Conservation (phyloP, 2,329 filamentous ascomycete genomes). For the Gaeumannomyces tritici region DNA sequence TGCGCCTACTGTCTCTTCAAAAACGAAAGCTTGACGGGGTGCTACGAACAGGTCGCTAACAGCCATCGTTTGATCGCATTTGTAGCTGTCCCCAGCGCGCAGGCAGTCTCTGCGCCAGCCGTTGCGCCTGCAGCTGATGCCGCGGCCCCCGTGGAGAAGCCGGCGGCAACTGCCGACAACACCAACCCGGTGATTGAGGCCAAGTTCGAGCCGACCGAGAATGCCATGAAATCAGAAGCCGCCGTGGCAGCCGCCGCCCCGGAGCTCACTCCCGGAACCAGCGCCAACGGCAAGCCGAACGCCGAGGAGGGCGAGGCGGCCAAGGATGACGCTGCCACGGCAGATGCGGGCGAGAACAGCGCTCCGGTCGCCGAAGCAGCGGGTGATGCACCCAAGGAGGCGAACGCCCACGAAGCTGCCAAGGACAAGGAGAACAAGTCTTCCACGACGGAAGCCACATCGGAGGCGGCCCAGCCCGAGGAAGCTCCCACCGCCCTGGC, state of each 20-base stretch:
- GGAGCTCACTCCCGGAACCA: neutral
- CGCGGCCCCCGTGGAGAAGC: neutral
- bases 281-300: neutral
- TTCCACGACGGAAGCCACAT: neutral
- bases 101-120: neutral
- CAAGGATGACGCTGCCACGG: neutral
- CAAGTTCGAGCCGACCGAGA: neutral
- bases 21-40: neutral
- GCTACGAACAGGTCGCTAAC: neutral
- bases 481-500: neutral
- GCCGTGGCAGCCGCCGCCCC: neutral
- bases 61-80: neutral
- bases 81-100: neutral
- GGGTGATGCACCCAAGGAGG: neutral
- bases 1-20: neutral
- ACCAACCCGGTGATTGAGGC: neutral
- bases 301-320: neutral
- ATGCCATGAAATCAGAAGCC: neutral
- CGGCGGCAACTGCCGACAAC: neutral
- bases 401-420: neutral
- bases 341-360: neutral
- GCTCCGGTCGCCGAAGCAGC: neutral
- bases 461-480: neutral
- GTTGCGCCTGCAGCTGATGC: neutral
- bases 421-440: neutral